These are phyloP conservation scores for Nevesoporus exiguus DNA, from an alignment of 768 basidiomycete species.

Conservation along the genomic window DNA sequence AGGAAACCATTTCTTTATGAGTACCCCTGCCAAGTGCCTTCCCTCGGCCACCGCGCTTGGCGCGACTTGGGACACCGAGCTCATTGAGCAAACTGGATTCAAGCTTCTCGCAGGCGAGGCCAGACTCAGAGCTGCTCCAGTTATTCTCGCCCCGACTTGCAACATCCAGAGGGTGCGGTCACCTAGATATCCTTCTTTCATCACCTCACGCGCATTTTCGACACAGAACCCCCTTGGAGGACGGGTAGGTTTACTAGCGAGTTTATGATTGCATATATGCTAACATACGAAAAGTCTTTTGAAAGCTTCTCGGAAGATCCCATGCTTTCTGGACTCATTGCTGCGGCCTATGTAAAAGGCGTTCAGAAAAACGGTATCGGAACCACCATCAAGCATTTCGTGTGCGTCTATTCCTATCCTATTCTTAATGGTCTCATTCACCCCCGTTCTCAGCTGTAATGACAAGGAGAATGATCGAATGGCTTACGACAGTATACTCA, in stretches of 20 bases:
- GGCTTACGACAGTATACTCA: conserved; percentile 52
- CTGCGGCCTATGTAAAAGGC: conserved; percentile 72
- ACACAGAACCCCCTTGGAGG: conserved; percentile 67
- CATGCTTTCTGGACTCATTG: conserved; percentile 63
- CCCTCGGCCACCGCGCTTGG: conserved; percentile 73
- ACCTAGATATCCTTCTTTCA: conserved; percentile 10
- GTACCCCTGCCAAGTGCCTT: conserved; percentile 75
- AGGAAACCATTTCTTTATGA: conserved; percentile 78
- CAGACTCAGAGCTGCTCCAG: conserved; percentile 63
- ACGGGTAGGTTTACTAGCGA: conserved; percentile 39
- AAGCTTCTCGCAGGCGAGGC: conserved; percentile 70
- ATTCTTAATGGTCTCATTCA: neutral
- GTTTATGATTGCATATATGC: conserved; percentile 1
- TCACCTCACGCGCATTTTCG: neutral
- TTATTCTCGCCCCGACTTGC: conserved; percentile 76
- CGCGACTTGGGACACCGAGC: conserved; percentile 67
- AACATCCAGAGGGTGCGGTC: conserved; percentile 70
- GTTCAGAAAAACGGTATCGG: conserved; percentile 76
- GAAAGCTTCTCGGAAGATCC: conserved; percentile 83
- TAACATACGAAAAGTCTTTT: conserved; percentile 48
- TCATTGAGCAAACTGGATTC: conserved; percentile 58
- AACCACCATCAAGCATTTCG: conserved; percentile 78
- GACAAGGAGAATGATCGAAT: conserved; percentile 80
- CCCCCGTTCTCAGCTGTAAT: conserved; percentile 47
- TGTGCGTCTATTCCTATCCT: conserved; percentile 38